Evolutionary conservation across 2,329 filamentous ascomycete species (phyloP), one percentile per base, ranked within the genome.

Genomic region (Tolypocladium nubicola): DNA sequence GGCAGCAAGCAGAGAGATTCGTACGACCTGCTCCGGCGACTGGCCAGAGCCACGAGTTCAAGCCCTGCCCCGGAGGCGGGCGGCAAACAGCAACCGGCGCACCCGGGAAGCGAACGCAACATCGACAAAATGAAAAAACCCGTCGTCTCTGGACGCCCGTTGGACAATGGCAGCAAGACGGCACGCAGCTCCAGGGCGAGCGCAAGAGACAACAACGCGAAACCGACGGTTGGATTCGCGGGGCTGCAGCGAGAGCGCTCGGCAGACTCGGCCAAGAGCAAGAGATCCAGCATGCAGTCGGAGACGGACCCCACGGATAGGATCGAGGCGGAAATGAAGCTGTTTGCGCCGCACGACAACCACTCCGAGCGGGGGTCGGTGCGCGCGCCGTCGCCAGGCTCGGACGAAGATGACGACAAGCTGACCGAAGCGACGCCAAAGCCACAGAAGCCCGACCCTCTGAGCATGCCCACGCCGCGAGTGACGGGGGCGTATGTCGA

Each of bases 401-500:
- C 57, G 4, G 72, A 71, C 4, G 67, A 70, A 21, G 67, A 69
- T 1, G 66, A 69, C 4, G 71, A 73, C 68, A 54, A 11, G 56
- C 30, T 40, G 11, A 68, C 69, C 4, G 75, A 78, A 7, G 74
- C 74, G 56, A 84, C 81, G 1, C 81, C 81, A 6, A 73, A 73
- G 50, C 68, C 77, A 3, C 57, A 58, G 16, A 80, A 73, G 61
- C 61, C 62, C 45, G 78, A 83, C 58, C 75, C 76, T 13, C 58
- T 78, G 39, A 72, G 72, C 37, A 76, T 78, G 67, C 78, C 79
- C 8, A 84, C 81, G 3, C 81, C 81, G 2, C 76, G 70, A 54
- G 73, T 83, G 4, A 77, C 73, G 0, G 81, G 81, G 0, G 81
- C 81, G 3, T 84, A 78, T 59, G 74, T 84, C 11, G 80, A 83